A percentile compares a stretch with the other conserved stretches of the same genome.
Evolutionary conservation across 1,284 basidiomycete genomes (phyloP).

Genomic region (Melampsora larici-populina): DNA sequence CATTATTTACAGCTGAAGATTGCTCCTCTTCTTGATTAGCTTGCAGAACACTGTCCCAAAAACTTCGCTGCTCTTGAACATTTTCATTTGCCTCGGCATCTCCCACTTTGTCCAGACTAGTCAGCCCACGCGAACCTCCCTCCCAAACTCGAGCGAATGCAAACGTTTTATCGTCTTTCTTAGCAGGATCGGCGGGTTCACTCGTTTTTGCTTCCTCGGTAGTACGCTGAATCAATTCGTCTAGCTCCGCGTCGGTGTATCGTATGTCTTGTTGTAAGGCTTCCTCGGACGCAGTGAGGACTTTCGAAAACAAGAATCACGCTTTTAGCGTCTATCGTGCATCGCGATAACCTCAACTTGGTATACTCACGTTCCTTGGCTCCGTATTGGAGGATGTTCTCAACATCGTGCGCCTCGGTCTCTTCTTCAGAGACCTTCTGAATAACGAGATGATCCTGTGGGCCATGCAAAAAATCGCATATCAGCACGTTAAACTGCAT

Average conservation of each 20-base stretch:
- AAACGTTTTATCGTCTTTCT: slow-evolving; percentile 41
- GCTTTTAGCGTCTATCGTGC: background rate
- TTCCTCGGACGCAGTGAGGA: slow-evolving; percentile 37
- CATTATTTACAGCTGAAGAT: slow-evolving; percentile 15
- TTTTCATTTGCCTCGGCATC: slow-evolving; percentile 12
- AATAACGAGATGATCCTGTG: slow-evolving; percentile 42
- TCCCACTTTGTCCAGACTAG: slow-evolving; percentile 12
- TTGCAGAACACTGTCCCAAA: slow-evolving; percentile 42
- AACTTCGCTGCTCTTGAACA: slow-evolving; percentile 40
- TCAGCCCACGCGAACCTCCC: slow-evolving; percentile 26
- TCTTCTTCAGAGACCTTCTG: slow-evolving; percentile 44
- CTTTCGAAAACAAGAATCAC: slow-evolving; percentile 15
- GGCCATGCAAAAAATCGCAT: background rate
- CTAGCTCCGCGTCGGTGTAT: slow-evolving; percentile 42
- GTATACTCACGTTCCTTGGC: slow-evolving; percentile 38
- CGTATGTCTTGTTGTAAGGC: slow-evolving; percentile 35
- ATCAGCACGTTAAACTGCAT: background rate
- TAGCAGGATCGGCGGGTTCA: background rate
- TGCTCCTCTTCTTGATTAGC: slow-evolving; percentile 36
- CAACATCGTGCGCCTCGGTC: slow-evolving; percentile 43
- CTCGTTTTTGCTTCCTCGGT: slow-evolving; percentile 36
- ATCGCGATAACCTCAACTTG: background rate
- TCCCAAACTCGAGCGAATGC: slow-evolving; percentile 44
- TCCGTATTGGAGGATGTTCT: slow-evolving; percentile 43
- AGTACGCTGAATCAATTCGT: slow-evolving; percentile 41